Conservation (phyloP, 2,329 filamentous ascomycete genomes). For the Colletotrichum sp. region DNA sequence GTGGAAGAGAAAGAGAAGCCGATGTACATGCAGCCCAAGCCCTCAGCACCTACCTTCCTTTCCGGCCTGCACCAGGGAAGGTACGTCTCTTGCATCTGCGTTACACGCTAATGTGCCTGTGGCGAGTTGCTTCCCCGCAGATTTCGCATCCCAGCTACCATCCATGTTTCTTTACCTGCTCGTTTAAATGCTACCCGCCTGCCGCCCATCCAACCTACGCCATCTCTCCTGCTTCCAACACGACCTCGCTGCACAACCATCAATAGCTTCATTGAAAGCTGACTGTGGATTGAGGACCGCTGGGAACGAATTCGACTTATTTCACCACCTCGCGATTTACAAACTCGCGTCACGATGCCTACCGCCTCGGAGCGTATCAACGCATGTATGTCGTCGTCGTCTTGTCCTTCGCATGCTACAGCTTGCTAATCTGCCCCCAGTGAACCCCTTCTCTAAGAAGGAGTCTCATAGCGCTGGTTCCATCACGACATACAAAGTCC, state of each 20-base stretch:
- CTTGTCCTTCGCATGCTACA: not conserved
- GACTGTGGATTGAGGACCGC: not conserved
- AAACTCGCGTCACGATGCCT: constrained; percentile 1
- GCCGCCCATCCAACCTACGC: not conserved
- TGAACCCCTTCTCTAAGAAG: constrained; percentile 78
- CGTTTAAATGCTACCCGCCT: constrained; percentile 10
- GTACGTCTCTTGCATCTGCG: constrained; percentile 4
- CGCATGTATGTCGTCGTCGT: constrained; percentile 11
- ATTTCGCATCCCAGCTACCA: constrained; percentile 8
- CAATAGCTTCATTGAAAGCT: not conserved
- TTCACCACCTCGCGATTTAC: not conserved
- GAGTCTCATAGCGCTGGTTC: constrained; percentile 67
- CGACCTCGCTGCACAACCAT: not conserved
- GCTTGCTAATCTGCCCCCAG: constrained; percentile 41
- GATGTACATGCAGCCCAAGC: not conserved
- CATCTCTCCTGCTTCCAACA: not conserved
- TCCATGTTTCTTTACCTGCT: not conserved
- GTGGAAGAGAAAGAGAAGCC: not conserved
- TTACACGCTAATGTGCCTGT: constrained; percentile 20
- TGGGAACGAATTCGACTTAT: not conserved
- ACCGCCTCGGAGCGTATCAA: constrained; percentile 17
- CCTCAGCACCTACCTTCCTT: not conserved
- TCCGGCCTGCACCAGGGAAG: not conserved
- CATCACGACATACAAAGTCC: constrained; percentile 76
- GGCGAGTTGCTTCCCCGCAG: constrained; percentile 19